Evolutionary conservation across 257 asterid species (phyloP).

Genomic region (Leonotis leonurus): DNA sequence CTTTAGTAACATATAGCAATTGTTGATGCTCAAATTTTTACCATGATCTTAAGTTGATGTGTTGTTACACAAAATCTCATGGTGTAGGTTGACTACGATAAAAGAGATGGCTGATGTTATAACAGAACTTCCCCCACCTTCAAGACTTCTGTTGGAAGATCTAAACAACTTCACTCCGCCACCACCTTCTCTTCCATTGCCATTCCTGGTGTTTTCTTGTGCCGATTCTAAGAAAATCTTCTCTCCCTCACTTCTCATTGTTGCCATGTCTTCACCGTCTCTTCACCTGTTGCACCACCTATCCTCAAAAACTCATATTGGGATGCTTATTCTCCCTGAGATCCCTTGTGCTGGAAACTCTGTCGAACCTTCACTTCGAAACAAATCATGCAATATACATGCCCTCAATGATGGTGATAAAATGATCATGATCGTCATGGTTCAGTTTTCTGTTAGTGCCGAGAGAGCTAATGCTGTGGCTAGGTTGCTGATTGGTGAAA

Average conservation of each 20-base stretch:
- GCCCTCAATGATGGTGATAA: conserved; percentile 44
- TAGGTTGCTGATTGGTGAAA: conserved; percentile 60
- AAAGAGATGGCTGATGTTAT: conserved; percentile 82
- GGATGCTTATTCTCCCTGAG: conserved; percentile 75
- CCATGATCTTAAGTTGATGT: conserved; percentile 13
- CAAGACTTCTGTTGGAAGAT: conserved; percentile 82
- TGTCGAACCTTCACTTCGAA: conserved; percentile 47
- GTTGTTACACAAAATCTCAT: conserved; percentile 23
- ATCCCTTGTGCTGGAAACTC: conserved; percentile 69
- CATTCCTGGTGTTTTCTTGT: conserved; percentile 56
- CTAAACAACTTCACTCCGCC: conserved; percentile 85
- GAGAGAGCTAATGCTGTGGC: conserved; percentile 83
- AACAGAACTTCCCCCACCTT: conserved; percentile 91
- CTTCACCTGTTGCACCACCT: conserved; percentile 59
- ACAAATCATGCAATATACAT: conserved; percentile 81
- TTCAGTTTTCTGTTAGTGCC: conserved; percentile 60
- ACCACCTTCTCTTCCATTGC: conserved; percentile 66
- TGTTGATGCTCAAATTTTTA: too few species aligned
- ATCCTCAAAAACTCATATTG: conserved; percentile 56
- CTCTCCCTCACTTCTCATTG: conserved; percentile 65
- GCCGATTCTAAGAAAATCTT: conserved; percentile 36
- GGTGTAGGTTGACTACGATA: conserved; percentile 16
- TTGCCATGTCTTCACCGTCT: conserved; percentile 76
- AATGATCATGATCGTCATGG: conserved; percentile 46
- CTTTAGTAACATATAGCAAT: conserved; percentile 2